Evolutionary conservation across 805 yeast genomes (phyloP).

Genomic region (Suhomyces kilbournensis): DNA sequence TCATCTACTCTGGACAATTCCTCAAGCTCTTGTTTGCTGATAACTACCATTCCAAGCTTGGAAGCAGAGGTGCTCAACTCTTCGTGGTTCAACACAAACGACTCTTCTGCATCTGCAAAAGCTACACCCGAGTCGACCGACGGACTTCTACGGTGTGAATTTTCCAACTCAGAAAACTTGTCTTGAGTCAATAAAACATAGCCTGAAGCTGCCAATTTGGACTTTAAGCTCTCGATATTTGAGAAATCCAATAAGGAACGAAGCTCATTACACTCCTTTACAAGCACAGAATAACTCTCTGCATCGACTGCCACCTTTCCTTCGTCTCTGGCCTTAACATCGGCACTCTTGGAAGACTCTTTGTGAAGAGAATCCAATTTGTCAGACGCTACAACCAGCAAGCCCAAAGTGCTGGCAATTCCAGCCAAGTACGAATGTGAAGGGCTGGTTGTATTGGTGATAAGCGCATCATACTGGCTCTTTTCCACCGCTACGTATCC

Average conservation of each 20-base stretch:
- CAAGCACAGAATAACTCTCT: slow-evolving; percentile 9
- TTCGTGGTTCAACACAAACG: slow-evolving; percentile 24
- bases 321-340: slow-evolving; percentile 15
- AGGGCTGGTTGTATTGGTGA: slow-evolving; percentile 11
- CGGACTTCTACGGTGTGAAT: background rate
- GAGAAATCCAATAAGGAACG: background rate
- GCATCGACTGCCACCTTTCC: slow-evolving; percentile 15
- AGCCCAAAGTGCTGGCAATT: slow-evolving; percentile 9
- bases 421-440: slow-evolving; percentile 7
- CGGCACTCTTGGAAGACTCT: slow-evolving; percentile 11
- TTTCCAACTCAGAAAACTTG: slow-evolving; percentile 6
- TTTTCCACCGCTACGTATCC: slow-evolving; percentile 2
- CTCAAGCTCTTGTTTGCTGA: slow-evolving; percentile 18
- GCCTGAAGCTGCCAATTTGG: slow-evolving; percentile 5
- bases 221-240: slow-evolving; percentile 1
- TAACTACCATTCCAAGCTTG: slow-evolving; percentile 23
- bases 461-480: slow-evolving; percentile 2
- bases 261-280: slow-evolving; percentile 1
- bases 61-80: slow-evolving; percentile 26
- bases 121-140: background rate
- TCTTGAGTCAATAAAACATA: slow-evolving; percentile 7
- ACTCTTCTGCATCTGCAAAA: slow-evolving; percentile 29
- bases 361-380: slow-evolving; percentile 14
- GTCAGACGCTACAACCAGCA: slow-evolving; percentile 6
- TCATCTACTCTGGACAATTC: slow-evolving; percentile 14